A percentile compares a stretch with the other conserved stretches of the same genome.
Evolutionary conservation across 2,329 filamentous ascomycete species (phyloP).

Genomic region (Leptographium wingfieldii): DNA sequence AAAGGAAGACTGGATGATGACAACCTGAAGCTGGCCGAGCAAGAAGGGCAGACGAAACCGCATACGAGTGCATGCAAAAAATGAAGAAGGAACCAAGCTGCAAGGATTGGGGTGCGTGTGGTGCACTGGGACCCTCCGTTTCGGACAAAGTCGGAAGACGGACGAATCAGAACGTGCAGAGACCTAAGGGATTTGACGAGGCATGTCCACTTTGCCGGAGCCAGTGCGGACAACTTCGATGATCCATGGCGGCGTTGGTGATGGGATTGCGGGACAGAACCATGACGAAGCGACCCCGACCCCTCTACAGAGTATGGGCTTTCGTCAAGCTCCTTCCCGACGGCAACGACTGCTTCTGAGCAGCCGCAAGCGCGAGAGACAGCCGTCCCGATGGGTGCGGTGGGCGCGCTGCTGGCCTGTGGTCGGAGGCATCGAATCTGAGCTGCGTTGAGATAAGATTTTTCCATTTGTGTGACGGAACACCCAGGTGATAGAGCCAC

Average conservation of each 20-base stretch:
- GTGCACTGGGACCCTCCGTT: neutral
- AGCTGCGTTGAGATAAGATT: constrained; percentile 9
- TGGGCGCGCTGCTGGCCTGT: neutral
- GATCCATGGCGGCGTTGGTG: neutral
- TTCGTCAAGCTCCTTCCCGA: neutral
- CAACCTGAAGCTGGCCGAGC: neutral
- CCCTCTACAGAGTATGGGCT: neutral
- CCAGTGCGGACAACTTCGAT: neutral
- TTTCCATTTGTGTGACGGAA: constrained; percentile 4
- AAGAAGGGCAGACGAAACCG: neutral
- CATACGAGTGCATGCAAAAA: neutral
- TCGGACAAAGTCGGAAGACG: constrained; percentile 3
- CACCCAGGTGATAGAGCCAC: constrained; percentile 1
- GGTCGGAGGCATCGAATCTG: constrained; percentile 4
- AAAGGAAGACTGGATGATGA: neutral
- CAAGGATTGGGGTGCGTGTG: neutral
- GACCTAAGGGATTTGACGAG: neutral
- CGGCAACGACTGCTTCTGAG: neutral
- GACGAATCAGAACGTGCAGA: neutral
- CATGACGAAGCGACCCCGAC: neutral
- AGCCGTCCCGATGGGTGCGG: neutral
- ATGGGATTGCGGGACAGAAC: neutral
- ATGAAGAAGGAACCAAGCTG: neutral
- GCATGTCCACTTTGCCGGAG: neutral
- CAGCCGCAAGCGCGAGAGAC: neutral